A percentile compares a stretch with the other conserved stretches of the same genome.
These are phyloP conservation scores for Wallemia mellicola DNA, from an alignment of 1,284 basidiomycete genomes.

Conservation along the genomic window DNA sequence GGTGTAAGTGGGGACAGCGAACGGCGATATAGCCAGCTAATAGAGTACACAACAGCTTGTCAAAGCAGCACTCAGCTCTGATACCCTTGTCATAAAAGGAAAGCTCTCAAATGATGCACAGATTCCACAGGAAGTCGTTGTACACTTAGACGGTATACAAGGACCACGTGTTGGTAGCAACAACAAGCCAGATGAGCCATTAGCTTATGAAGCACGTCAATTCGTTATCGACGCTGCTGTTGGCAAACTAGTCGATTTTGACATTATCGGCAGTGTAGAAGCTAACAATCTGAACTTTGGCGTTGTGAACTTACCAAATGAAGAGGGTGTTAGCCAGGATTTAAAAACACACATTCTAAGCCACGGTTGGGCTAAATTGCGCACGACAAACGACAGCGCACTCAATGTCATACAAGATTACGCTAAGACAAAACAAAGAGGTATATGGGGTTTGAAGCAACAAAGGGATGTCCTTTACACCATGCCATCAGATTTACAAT, in stretches of 20 bases:
- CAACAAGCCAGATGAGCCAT: conserved; percentile 63
- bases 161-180: conserved; percentile 53
- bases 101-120: conserved; percentile 47
- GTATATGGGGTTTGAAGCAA: conserved; percentile 18
- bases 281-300: conserved; percentile 12
- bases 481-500: conserved; percentile 68
- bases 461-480: conserved; percentile 43
- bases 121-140: conserved; percentile 52
- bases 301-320: neutral
- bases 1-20: neutral
- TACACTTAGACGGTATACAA: conserved; percentile 54
- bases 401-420: conserved; percentile 1
- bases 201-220: conserved; percentile 68
- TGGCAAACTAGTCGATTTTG: conserved; percentile 61
- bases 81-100: conserved; percentile 51
- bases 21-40: no score
- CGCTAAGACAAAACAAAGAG: neutral
- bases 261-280: no score
- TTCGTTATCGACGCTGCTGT: conserved; percentile 56
- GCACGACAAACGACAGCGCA: conserved; percentile 4
- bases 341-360: neutral
- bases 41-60: neutral
- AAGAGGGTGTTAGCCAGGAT: conserved; percentile 8
- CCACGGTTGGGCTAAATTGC: conserved; percentile 1
- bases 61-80: conserved; percentile 11